Conservation (phyloP, 495 filamentous ascomycete species). For the Aspergillus wentii region DNA sequence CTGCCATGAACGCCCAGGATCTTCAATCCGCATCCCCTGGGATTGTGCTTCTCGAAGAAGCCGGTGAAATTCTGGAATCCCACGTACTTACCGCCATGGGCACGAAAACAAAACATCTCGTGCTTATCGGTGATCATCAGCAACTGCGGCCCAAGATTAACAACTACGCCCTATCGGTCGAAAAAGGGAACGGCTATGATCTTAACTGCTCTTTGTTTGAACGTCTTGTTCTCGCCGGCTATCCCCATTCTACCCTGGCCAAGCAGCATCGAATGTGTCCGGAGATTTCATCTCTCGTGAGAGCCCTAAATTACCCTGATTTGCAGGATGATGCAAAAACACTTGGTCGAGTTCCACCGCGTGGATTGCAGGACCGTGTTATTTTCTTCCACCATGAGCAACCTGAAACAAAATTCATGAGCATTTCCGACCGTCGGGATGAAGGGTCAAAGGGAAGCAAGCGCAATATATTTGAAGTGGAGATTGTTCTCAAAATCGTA, state of each 20-base stretch:
- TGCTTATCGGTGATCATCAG: conserved; percentile 75
- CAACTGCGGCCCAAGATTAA: conserved; percentile 71
- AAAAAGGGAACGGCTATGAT: conserved; percentile 64
- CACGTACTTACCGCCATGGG: conserved; percentile 63
- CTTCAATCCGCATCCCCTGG: conserved; percentile 36
- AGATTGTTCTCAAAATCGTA: conserved; percentile 63
- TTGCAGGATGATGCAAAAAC: conserved; percentile 57
- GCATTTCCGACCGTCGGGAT: conserved; percentile 49
- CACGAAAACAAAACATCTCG: conserved; percentile 56
- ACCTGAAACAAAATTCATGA: conserved; percentile 35
- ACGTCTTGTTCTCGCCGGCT: conserved; percentile 52
- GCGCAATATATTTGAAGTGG: conserved; percentile 62
- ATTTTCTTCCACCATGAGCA: conserved; percentile 63
- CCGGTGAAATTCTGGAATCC: conserved; percentile 72
- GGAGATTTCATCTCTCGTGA: conserved; percentile 60
- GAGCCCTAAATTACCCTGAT: conserved; percentile 58
- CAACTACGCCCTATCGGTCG: conserved; percentile 58
- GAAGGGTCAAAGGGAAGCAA: conserved; percentile 44
- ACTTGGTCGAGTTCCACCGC: conserved; percentile 37
- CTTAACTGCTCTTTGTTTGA: conserved; percentile 73
- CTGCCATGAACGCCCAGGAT: conserved; percentile 55
- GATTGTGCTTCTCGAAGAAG: conserved; percentile 63
- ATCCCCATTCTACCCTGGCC: conserved; percentile 49
- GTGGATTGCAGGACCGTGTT: conserved; percentile 57
- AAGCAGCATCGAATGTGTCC: conserved; percentile 70